Conservation (phyloP, 345 rosid species). For the Triadica sebifera region DNA sequence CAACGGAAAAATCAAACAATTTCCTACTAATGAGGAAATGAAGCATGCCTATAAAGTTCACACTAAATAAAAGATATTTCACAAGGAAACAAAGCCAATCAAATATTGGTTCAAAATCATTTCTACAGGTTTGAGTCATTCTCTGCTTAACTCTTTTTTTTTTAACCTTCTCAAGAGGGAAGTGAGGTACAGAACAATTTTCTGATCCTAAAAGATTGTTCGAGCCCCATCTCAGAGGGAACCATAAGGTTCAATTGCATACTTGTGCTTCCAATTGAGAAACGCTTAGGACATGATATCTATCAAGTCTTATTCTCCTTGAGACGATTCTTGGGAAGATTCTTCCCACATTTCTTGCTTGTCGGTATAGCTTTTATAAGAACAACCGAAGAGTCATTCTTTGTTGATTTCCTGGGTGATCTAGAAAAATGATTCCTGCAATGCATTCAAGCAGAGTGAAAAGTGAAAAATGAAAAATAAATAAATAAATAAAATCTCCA, state of each 20-base stretch:
- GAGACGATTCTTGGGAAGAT: conserved; percentile 20
- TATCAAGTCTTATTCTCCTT: conserved; percentile 24
- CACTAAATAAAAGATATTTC: not conserved
- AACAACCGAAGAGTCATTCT: conserved; percentile 40
- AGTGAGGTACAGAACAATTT: conserved; percentile 3
- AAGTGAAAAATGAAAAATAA: too few species aligned
- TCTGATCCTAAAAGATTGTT: not conserved
- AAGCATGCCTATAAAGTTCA: not conserved
- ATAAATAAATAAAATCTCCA: not conserved
- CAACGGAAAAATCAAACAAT: too few species aligned
- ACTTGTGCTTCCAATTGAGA: not conserved
- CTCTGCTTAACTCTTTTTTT: not conserved
- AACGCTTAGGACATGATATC: not conserved
- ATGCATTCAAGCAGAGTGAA: not conserved
- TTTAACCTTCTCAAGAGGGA: not conserved
- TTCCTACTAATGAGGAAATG: too few species aligned
- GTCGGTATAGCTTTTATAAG: conserved; percentile 36
- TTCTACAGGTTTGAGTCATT: conserved; percentile 8
- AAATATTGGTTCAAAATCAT: conserved; percentile 11
- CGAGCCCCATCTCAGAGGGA: not conserved
- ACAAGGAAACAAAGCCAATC: not conserved
- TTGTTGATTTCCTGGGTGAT: conserved; percentile 46
- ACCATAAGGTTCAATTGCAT: not conserved
- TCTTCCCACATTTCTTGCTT: conserved; percentile 40
- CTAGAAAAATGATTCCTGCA: conserved; percentile 33